phyloP scores from a whole-genome alignment of 768 basidiomycete species.

The Kondoa malvinella region DNA sequence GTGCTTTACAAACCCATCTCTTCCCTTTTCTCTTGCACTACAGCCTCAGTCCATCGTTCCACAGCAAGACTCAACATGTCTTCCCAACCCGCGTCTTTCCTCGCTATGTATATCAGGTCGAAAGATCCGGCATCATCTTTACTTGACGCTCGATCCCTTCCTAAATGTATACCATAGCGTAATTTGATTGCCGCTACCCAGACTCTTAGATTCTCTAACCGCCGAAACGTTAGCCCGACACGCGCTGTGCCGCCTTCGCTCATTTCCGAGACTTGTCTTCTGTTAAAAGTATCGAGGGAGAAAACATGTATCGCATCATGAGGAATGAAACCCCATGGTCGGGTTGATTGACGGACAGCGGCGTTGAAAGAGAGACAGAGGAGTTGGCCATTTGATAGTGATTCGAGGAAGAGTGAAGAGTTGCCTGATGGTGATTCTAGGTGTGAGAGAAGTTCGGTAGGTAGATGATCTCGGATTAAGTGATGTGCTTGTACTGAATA shows the following conservation, averaged over 20 bases:
- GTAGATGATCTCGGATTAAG: slow-evolving; percentile 46
- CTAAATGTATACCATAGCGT: slow-evolving; percentile 58
- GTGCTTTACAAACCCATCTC: slow-evolving; percentile 12
- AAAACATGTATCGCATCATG: slow-evolving; percentile 60
- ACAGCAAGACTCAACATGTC: slow-evolving; percentile 53
- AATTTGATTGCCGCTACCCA: slow-evolving; percentile 80
- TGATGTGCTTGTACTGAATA: slow-evolving; percentile 47
- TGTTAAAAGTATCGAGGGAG: slow-evolving; percentile 60
- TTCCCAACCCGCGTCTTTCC: slow-evolving; percentile 63
- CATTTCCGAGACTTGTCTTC: slow-evolving; percentile 33
- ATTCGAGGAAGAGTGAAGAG: slow-evolving; percentile 39
- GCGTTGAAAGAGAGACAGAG: slow-evolving; percentile 66
- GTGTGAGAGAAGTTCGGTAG: slow-evolving; percentile 39
- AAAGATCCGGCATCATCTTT: slow-evolving; percentile 36
- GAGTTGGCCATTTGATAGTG: slow-evolving; percentile 56
- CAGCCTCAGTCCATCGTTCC: slow-evolving; percentile 49
- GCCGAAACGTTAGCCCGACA: slow-evolving; percentile 60
- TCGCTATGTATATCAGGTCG: slow-evolving; percentile 55
- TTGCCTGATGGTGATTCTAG: slow-evolving; percentile 26
- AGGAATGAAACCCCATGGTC: slow-evolving; percentile 77
- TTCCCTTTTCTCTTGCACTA: slow-evolving; percentile 46
- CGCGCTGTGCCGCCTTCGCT: slow-evolving; percentile 36
- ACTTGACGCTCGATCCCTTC: slow-evolving; percentile 27
- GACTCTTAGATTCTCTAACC: slow-evolving; percentile 66
- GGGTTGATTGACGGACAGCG: slow-evolving; percentile 58